Evolutionary conservation across 805 yeast species (phyloP).

Genomic region (Pichia thaimueangensis): DNA sequence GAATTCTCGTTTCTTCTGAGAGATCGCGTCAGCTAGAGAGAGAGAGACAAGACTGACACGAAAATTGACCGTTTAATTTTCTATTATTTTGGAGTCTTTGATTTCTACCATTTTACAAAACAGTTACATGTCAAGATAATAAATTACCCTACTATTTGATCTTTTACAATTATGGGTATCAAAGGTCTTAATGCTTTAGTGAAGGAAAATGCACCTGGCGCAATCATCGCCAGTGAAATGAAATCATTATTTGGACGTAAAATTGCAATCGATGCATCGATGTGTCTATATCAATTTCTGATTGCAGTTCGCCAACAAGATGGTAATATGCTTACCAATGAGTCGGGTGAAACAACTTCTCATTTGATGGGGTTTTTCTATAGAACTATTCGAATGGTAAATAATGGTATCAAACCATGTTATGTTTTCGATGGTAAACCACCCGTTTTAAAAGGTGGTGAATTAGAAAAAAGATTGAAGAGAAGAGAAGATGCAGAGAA

Average conservation of each 20-base stretch:
- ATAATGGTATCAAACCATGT: slow-evolving; percentile 91
- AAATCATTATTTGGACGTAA: slow-evolving; percentile 87
- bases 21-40: too few relatives aligned
- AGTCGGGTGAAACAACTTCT: slow-evolving; percentile 85
- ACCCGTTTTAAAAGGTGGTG: slow-evolving; percentile 89
- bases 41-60: too few relatives aligned
- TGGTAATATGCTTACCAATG: slow-evolving; percentile 87
- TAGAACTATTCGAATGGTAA: slow-evolving; percentile 83
- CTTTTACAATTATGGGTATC: slow-evolving; percentile 29
- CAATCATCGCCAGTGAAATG: slow-evolving; percentile 72
- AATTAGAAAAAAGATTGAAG: slow-evolving; percentile 75
- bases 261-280: slow-evolving; percentile 96
- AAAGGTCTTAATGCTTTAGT: slow-evolving; percentile 79
- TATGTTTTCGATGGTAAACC: slow-evolving; percentile 98
- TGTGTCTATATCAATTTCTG: slow-evolving; percentile 92
- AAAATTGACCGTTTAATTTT: too few relatives aligned
- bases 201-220: slow-evolving; percentile 82
- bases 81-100: too few relatives aligned
- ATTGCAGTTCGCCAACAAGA: slow-evolving; percentile 96
- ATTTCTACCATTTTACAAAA: too few relatives aligned
- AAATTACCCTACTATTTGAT: too few relatives aligned
- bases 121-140: too few relatives aligned
- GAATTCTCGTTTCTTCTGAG: too few relatives aligned
- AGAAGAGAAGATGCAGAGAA: slow-evolving; percentile 79
- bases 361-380: slow-evolving; percentile 96